phyloP scores from a whole-genome alignment of 352 stramenopile genomes.

The Globisporangium mamillatum region DNA sequence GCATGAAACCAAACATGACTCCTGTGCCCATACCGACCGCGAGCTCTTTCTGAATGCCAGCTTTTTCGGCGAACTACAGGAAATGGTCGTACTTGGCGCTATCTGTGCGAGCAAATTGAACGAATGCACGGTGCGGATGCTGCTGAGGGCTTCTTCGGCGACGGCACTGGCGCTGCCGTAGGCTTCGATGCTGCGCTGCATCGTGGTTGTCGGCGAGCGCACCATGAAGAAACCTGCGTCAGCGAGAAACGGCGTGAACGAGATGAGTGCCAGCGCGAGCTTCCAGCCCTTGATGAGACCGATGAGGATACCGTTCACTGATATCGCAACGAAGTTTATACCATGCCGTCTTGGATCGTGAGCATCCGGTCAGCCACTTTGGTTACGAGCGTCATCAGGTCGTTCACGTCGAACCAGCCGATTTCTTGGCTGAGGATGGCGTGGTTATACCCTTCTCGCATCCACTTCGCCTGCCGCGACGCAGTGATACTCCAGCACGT shows the following conservation, averaged over 20 bases:
- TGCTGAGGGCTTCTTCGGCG: slow-evolving; percentile 3
- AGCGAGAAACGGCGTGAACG: background rate
- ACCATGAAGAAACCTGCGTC: slow-evolving; percentile 1
- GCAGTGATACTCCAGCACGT: slow-evolving; percentile 2
- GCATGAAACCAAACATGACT: slow-evolving; percentile 34
- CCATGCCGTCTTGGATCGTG: slow-evolving; percentile 43
- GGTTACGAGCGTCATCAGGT: slow-evolving; percentile 44
- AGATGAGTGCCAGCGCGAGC: slow-evolving; percentile 1
- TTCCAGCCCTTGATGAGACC: background rate
- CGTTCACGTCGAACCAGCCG: slow-evolving; percentile 69
- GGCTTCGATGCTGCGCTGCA: background rate
- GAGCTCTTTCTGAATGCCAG: slow-evolving; percentile 38
- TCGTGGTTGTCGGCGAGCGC: background rate
- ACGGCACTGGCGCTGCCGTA: background rate
- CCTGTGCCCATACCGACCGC: slow-evolving; percentile 35
- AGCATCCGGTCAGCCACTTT: slow-evolving; percentile 33
- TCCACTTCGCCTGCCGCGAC: slow-evolving; percentile 29
- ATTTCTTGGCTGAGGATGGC: slow-evolving; percentile 65
- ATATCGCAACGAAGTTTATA: slow-evolving; percentile 33
- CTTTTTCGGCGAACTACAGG: slow-evolving; percentile 22
- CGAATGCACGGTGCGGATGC: slow-evolving; percentile 43
- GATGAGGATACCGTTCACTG: slow-evolving; percentile 4
- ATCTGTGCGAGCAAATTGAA: slow-evolving; percentile 45
- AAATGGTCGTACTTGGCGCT: slow-evolving; percentile 38
- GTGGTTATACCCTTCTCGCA: slow-evolving; percentile 49